Evolutionary conservation across 768 basidiomycete species (phyloP).

Genomic region (Pleurotus tuber-regium): DNA sequence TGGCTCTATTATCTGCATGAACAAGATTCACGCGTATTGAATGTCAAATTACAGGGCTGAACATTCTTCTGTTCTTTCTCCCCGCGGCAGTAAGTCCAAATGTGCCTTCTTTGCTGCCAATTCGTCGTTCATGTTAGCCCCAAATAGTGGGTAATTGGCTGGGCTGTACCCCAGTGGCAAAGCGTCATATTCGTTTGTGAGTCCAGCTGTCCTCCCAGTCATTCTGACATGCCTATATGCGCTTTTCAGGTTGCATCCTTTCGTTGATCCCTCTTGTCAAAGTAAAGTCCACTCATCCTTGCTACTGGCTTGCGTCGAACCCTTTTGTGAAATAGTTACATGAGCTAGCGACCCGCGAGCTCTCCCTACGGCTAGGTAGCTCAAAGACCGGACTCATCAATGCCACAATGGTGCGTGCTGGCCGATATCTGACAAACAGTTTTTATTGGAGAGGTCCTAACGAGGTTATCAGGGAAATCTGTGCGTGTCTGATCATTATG

Average conservation of each 20-base stretch:
- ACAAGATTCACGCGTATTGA: not conserved
- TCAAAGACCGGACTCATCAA: conserved; percentile 77
- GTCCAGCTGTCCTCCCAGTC: conserved; percentile 19
- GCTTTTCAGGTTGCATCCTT: conserved; percentile 53
- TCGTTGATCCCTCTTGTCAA: conserved; percentile 80
- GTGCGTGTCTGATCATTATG: conserved; percentile 34
- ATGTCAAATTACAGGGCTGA: conserved; percentile 52
- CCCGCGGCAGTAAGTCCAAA: conserved; percentile 58
- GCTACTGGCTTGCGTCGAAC: not conserved
- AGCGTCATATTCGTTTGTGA: conserved; percentile 62
- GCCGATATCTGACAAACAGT: conserved; percentile 6
- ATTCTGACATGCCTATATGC: not conserved
- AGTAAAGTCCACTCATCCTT: conserved; percentile 32
- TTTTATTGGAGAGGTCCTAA: no score
- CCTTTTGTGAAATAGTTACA: conserved; percentile 51
- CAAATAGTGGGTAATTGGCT: conserved; percentile 61
- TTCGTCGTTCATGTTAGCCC: not conserved
- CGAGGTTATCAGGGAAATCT: conserved; percentile 65
- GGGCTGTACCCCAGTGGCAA: conserved; percentile 44
- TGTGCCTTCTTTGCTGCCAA: not conserved
- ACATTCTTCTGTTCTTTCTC: conserved; percentile 60
- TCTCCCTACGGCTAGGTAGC: conserved; percentile 75
- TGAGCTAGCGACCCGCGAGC: conserved; percentile 71
- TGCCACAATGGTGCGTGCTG: conserved; percentile 63
- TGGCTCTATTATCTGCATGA: not conserved